phyloP scores from a whole-genome alignment of 176 grass and related monocot species.

The Thalia dealbata region DNA sequence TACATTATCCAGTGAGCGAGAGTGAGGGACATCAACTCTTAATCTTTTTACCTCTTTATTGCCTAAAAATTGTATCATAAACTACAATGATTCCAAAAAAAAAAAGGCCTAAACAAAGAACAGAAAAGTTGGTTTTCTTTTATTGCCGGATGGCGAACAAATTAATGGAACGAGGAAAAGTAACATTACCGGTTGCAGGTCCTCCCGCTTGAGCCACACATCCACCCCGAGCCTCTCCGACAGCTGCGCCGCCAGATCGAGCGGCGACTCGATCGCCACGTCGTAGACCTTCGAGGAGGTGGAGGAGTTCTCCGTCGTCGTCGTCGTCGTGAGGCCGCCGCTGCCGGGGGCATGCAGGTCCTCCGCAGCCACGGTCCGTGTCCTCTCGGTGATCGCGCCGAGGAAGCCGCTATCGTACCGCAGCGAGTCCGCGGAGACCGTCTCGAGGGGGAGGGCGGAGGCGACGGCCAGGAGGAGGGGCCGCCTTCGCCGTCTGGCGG shows the following conservation, averaged over 20 bases:
- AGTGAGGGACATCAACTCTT: too few species aligned
- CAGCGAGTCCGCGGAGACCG: constrained; percentile 53
- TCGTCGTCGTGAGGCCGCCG: too few species aligned
- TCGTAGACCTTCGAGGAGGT: constrained; percentile 94
- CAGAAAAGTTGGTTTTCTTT: neutral
- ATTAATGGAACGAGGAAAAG: neutral
- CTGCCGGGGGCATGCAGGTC: too few species aligned
- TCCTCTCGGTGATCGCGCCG: constrained; percentile 24
- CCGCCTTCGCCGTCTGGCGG: neutral
- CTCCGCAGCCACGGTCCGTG: constrained; percentile 6
- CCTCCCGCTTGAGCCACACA: constrained; percentile 80
- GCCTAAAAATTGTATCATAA: too few species aligned
- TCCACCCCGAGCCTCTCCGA: constrained; percentile 64
- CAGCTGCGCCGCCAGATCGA: constrained; percentile 58
- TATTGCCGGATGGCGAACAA: neutral
- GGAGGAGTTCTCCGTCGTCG: constrained; percentile 87
- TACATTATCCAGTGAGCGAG: too few species aligned
- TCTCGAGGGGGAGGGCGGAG: constrained; percentile 23
- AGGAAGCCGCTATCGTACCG: constrained; percentile 56
- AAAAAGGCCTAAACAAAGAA: too few species aligned
- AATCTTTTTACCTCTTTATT: too few species aligned
- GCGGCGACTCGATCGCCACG: constrained; percentile 69
- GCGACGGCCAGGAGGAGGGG: constrained; percentile 12
- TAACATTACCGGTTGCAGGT: constrained; percentile 61
- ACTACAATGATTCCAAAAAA: too few species aligned